Evolutionary conservation across 495 filamentous ascomycete species (phyloP), one percentile per base, ranked within the genome.

Genomic region (Terfezia boudieri): DNA sequence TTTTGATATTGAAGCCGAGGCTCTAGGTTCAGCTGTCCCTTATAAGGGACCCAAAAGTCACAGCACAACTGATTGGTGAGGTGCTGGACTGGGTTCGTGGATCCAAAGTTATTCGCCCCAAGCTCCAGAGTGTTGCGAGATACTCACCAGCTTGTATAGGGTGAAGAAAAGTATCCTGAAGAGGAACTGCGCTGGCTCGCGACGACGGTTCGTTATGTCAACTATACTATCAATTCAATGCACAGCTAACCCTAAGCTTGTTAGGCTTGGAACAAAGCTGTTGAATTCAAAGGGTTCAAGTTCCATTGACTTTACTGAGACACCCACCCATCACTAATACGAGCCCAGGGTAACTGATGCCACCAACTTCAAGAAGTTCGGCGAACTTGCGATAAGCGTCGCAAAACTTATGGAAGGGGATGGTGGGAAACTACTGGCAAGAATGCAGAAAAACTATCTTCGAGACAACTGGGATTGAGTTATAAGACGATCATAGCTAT

Each of bases 161-260:
- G 26, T 7, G 58, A 70, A 11, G 64, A 72, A 11, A 61, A 62
- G 3, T 92, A 85, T 61, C 84, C 84, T 4, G 56, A 66, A 9
- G 73, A 76, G 8, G 87, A 94, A 58, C 68, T 94, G 2, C 77
- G 83, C 59, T 88, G 83, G 81, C 74, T 95, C 35, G 79, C 79
- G 17, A 14, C 41, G 8, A 46, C 0, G 60, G 61, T 63, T 46
- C 49, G 43, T 11, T 35, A 16, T 22, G 22, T 50, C 32, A 50
- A 17, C 17, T 23, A 22, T 37, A 17, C 0, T 32, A 32, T 32
- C 26, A 2, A 32, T 32, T 32, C 26, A 32, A 32, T 7, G 26
- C 26, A 32, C 26, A 32, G 26, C 26, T 32, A 32, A 32, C 26
- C 26, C 26, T 32, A 32, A 20, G 26, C 7, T 26, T 7, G 26